A percentile compares a stretch with the other conserved stretches of the same genome.
Conservation (phyloP, 495 filamentous ascomycete genomes). For the Stereocaulon alpinum region DNA sequence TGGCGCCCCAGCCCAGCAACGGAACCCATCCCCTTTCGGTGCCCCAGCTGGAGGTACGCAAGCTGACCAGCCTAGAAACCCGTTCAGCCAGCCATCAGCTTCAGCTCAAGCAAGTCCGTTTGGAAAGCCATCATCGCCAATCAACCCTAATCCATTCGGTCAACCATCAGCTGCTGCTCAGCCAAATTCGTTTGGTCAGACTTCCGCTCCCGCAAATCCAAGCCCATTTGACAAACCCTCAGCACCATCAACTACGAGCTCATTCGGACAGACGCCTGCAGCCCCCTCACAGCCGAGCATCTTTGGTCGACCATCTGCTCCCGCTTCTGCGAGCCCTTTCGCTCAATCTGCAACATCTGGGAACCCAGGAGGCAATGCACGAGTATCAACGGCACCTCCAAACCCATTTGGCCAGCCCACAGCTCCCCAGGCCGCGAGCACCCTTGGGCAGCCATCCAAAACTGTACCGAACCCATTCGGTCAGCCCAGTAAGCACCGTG, state of each 20-base stretch:
- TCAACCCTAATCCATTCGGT: constrained; percentile 31
- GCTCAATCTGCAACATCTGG: constrained; percentile 24
- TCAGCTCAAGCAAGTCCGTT: constrained; percentile 2
- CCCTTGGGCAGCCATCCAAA: constrained; percentile 4
- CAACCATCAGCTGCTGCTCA: neutral
- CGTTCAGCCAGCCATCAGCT: constrained; percentile 29
- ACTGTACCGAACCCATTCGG: neutral
- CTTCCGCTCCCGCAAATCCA: neutral
- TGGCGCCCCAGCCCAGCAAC: constrained; percentile 14
- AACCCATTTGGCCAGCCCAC: constrained; percentile 31
- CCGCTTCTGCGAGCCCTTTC: constrained; percentile 9
- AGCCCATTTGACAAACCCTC: constrained; percentile 26
- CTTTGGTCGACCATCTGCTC: constrained; percentile 9
- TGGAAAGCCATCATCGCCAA: constrained; percentile 27
- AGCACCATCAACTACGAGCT: constrained; percentile 3
- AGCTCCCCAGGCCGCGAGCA: constrained; percentile 4
- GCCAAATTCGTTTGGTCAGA: constrained; percentile 2
- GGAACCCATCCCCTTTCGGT: constrained; percentile 11
- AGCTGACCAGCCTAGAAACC: constrained; percentile 19
- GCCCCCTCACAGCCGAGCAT: neutral
- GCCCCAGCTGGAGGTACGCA: constrained; percentile 1
- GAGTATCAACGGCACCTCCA: constrained; percentile 16
- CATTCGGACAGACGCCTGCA: constrained; percentile 18
- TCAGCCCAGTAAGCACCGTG: neutral
- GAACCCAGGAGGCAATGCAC: neutral